These are phyloP conservation scores for Penicillium sp. DNA, from an alignment of 2,329 filamentous ascomycete genomes.

Conservation along the genomic window DNA sequence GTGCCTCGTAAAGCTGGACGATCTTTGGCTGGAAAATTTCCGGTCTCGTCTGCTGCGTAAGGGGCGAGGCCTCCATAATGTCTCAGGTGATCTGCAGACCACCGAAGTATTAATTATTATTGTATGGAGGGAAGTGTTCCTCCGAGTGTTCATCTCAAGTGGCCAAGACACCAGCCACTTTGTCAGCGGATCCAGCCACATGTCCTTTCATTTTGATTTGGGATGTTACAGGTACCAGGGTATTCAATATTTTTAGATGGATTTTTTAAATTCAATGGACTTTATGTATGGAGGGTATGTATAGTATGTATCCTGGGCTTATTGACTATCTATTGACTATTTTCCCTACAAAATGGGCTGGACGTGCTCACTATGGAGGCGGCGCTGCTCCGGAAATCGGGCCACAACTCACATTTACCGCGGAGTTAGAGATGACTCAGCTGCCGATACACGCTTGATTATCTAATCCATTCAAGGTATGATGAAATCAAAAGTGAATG, in stretches of 20 bases:
- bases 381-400: conserved; percentile 14
- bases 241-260: not conserved
- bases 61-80: conserved; percentile 82
- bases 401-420: not conserved
- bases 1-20: conserved; percentile 79
- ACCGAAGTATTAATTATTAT: conserved; percentile 17
- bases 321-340: not conserved
- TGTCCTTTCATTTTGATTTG: conserved; percentile 20
- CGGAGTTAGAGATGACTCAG: conserved; percentile 16
- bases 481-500: not conserved
- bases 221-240: not conserved
- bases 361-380: not conserved
- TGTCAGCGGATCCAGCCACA: conserved; percentile 31
- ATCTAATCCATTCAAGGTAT: not conserved
- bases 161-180: conserved; percentile 26
- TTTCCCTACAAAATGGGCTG: not conserved
- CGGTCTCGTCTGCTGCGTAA: conserved; percentile 88
- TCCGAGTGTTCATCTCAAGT: conserved; percentile 10
- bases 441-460: conserved; percentile 14
- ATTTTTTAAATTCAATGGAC: not conserved
- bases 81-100: conserved; percentile 21
- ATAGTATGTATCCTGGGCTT: not conserved
- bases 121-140: conserved; percentile 6
- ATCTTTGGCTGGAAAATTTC: conserved; percentile 94
- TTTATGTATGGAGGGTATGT: not conserved